A percentile compares a stretch with the other conserved stretches of the same genome.
Evolutionary conservation across 768 basidiomycete species (phyloP).

Genomic region (Tulasnella sp.): DNA sequence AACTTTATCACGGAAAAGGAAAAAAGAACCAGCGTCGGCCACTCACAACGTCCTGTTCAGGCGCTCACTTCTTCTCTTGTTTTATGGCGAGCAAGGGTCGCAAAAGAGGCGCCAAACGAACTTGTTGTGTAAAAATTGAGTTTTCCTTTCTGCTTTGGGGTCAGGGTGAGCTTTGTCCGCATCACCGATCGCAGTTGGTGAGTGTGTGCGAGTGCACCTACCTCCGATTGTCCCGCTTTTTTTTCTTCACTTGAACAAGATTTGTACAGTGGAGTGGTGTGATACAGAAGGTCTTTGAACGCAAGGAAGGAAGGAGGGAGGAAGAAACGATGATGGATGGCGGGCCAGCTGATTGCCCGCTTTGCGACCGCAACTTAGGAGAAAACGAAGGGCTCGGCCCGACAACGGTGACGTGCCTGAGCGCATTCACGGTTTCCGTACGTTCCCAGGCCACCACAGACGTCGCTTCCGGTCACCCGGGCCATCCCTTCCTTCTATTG

Average conservation of each 20-base stretch:
- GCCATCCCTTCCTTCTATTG: background rate
- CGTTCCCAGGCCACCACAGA: background rate
- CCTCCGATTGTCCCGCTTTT: background rate
- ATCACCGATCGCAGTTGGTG: background rate
- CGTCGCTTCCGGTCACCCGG: slow-evolving; percentile 1
- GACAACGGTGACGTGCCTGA: slow-evolving; percentile 2
- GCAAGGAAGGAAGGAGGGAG: background rate
- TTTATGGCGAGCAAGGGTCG: background rate
- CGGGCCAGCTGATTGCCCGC: background rate
- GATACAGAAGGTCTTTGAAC: background rate
- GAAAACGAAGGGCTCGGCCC: background rate
- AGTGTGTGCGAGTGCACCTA: no score
- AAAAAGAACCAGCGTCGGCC: background rate
- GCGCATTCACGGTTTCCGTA: background rate
- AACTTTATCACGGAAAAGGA: background rate
- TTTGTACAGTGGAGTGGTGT: background rate
- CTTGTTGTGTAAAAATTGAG: background rate
- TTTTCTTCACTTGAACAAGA: background rate
- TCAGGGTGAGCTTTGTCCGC: slow-evolving; percentile 2
- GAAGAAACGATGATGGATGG: background rate
- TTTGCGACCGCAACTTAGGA: background rate
- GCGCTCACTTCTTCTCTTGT: background rate
- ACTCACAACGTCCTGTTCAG: background rate
- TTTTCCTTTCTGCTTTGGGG: background rate
- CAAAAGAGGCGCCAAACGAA: background rate